Evolutionary conservation across 1,284 basidiomycete species (phyloP).

Genomic region (Tilletia walkeri): DNA sequence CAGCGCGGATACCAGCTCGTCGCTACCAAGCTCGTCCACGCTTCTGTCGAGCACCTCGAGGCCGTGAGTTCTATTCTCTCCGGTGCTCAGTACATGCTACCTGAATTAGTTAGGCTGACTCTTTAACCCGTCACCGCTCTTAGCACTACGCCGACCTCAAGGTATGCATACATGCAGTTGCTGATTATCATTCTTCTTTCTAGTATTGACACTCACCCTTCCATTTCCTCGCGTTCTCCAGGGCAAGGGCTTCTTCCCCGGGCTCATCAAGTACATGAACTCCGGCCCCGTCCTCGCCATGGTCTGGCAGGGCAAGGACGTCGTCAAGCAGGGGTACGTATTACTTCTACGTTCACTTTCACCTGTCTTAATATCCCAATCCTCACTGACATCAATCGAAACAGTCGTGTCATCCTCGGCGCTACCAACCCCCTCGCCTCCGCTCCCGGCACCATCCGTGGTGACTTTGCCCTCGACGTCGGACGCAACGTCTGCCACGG

Average conservation of each 20-base stretch:
- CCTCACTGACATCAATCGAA: slow-evolving; percentile 57
- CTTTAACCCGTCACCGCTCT: background rate
- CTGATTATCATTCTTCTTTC: too few relatives aligned
- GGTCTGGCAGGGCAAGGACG: slow-evolving; percentile 88
- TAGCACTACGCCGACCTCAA: slow-evolving; percentile 55
- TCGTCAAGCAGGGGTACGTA: slow-evolving; percentile 40
- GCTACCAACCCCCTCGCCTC: slow-evolving; percentile 94
- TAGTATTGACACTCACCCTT: too few relatives aligned
- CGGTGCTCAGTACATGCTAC: background rate
- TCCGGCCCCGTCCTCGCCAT: slow-evolving; percentile 93
- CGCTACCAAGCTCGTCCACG: slow-evolving; percentile 52
- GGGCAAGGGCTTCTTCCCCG: slow-evolving; percentile 56
- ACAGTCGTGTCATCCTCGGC: slow-evolving; percentile 87
- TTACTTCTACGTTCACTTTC: background rate
- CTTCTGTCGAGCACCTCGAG: slow-evolving; percentile 53
- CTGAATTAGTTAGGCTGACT: background rate
- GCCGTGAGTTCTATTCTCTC: slow-evolving; percentile 19
- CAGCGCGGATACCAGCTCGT: slow-evolving; percentile 52
- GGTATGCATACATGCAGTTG: too few relatives aligned
- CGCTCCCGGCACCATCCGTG: slow-evolving; percentile 61
- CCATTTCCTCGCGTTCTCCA: too few relatives aligned
- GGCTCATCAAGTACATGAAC: slow-evolving; percentile 65
- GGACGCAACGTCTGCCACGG: slow-evolving; percentile 71
- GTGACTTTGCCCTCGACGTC: slow-evolving; percentile 71
- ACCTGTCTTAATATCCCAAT: background rate